Evolutionary conservation across 805 yeast species (phyloP), one percentile per base, ranked within the genome.

Genomic region (Lipomyces oligophaga): DNA sequence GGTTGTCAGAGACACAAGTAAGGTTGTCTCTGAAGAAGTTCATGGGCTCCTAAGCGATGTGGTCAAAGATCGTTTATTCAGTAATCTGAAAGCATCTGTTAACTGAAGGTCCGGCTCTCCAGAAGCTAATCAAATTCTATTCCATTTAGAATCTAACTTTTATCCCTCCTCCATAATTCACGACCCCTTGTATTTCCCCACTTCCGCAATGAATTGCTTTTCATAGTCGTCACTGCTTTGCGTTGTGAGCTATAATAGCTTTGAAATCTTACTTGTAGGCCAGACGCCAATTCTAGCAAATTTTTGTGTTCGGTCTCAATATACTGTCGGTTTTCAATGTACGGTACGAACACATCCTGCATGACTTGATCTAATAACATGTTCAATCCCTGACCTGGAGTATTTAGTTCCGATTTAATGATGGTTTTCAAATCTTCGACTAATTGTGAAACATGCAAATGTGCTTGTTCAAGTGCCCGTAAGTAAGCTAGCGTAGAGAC

Each of bases 281-380:
- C 42, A 8, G 47, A 43, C 21, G 79, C 71, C 34, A 76, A 63
- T 25, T 73, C 77, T 41, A 80, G 83, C 30, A 89, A 67, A 54
- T 77, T 78, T 52, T 79, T 79, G 66, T 78, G 83, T 61, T 88
- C 97, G 32, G 75, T 59, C 32, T 72, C 79, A 59, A 89, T 81
- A 65, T 87, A 89, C 38, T 75, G 71, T 48, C 78, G 77, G 47
- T 83, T 85, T 24, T 75, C 74, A 22, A 84, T 67, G 60, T 79
- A 84, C 38, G 82, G 81, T 16, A 78, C 72, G 63, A 90, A 90
- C 15, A 86, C 65, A 55, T 84, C 94, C n/a, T 76, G 74, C 60
- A 73, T 79, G 48, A 79, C 75, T 58, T 81, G 87, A 55, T 89
- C 95, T 30, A 90, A 67, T 3, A 81, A 55, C 5, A 66, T 53